Evolutionary conservation across 2,329 filamentous ascomycete species (phyloP).

Genomic region (Cytospora paraplurivora): DNA sequence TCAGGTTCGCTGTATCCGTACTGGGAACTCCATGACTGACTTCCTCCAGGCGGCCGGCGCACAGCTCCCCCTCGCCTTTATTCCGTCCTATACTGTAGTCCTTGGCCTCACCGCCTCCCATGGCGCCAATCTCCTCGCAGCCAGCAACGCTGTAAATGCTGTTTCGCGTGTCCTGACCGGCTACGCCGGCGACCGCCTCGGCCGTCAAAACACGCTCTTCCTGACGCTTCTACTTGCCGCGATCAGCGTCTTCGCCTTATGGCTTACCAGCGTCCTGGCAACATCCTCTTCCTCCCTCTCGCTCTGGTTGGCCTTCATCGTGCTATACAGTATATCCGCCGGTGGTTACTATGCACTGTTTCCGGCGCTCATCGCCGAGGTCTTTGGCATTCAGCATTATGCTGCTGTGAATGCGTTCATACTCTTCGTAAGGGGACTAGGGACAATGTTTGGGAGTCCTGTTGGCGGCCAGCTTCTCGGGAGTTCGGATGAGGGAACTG

Average conservation of each 20-base stretch:
- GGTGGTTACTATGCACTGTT: constrained; percentile 51
- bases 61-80: constrained; percentile 50
- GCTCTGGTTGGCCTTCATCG: constrained; percentile 46
- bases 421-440: constrained; percentile 47
- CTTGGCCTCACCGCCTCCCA: constrained; percentile 43
- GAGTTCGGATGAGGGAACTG: constrained; percentile 32
- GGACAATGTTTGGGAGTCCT: constrained; percentile 48
- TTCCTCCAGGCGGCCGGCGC: constrained; percentile 45
- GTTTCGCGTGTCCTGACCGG: constrained; percentile 47
- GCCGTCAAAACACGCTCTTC: constrained; percentile 51
- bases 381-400: constrained; percentile 51
- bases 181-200: constrained; percentile 48
- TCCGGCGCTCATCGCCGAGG: constrained; percentile 49
- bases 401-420: constrained; percentile 51
- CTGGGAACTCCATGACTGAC: background rate
- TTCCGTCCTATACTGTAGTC: constrained; percentile 49
- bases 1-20: background rate
- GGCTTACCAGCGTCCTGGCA: constrained; percentile 38
- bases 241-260: constrained; percentile 42
- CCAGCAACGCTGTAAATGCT: constrained; percentile 49
- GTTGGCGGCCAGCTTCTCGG: constrained; percentile 47
- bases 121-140: constrained; percentile 45
- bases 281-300: constrained; percentile 35
- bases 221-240: constrained; percentile 43
- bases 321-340: constrained; percentile 45